Conservation (phyloP, 2,329 filamentous ascomycete genomes). For the Aspergillus neotritici region DNA sequence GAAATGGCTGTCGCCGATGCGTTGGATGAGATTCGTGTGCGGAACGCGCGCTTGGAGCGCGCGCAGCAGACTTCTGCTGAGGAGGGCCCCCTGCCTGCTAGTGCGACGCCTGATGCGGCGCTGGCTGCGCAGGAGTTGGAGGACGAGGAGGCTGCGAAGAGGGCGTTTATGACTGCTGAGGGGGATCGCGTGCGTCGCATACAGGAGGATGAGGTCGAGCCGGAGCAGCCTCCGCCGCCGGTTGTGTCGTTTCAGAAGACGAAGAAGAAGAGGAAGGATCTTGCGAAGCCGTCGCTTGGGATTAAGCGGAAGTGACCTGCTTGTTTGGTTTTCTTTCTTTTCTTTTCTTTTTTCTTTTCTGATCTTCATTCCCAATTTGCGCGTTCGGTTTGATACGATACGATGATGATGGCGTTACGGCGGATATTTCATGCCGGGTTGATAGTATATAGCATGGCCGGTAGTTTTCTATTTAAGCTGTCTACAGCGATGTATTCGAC, state of each 20-base stretch:
- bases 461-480: no score
- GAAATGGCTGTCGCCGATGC: constrained; percentile 98
- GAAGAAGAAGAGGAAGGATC: constrained; percentile 83
- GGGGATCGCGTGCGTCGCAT: constrained; percentile 39
- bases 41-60: constrained; percentile 82
- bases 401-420: neutral
- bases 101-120: constrained; percentile 53
- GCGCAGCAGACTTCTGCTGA: constrained; percentile 59
- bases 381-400: neutral
- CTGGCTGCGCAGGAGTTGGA: constrained; percentile 64
- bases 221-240: constrained; percentile 51
- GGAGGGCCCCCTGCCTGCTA: constrained; percentile 48
- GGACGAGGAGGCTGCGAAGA: constrained; percentile 72
- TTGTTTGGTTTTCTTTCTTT: neutral
- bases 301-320: constrained; percentile 12
- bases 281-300: constrained; percentile 52
- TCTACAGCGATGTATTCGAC: no score
- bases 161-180: constrained; percentile 67
- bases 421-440: no score
- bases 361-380: constrained; percentile 4
- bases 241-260: constrained; percentile 76
- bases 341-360: neutral
- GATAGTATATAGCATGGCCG: no score
- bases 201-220: constrained; percentile 31
- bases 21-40: constrained; percentile 84